A percentile compares a stretch with the other conserved stretches of the same genome.
Conservation (phyloP, 257 asterid genomes). For the Lycium ferocissimum region DNA sequence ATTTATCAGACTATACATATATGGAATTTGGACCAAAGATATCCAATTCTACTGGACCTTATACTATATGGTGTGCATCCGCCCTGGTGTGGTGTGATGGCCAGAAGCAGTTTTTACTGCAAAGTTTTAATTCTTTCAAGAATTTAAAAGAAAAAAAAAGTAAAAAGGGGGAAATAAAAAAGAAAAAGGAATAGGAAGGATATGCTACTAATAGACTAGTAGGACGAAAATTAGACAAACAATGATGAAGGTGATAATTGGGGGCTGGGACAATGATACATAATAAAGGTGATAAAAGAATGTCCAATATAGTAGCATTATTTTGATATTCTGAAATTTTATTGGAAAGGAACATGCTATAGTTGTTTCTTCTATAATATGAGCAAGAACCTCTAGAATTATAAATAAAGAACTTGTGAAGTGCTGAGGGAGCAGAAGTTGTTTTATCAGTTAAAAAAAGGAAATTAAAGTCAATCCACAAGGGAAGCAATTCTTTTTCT, state of each 20-base stretch:
- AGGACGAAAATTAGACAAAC: slow-evolving; percentile 18
- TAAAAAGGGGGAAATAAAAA: not conserved
- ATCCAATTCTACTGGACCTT: accelerated
- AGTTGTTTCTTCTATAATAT: not conserved
- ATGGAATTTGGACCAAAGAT: not conserved
- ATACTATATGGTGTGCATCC: not conserved
- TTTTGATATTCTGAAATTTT: slow-evolving; percentile 24
- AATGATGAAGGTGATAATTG: slow-evolving; percentile 32
- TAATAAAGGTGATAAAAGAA: slow-evolving; percentile 35
- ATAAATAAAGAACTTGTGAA: not conserved
- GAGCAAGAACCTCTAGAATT: not conserved
- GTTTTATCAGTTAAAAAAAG: not conserved
- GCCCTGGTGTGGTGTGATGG: not conserved
- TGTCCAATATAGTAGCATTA: slow-evolving; percentile 18
- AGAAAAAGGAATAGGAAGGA: slow-evolving; percentile 27
- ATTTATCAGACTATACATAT: not conserved
- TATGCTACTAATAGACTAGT: not conserved
- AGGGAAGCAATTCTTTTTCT: not conserved
- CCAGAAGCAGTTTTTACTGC: not conserved
- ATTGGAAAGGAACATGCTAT: slow-evolving; percentile 32
- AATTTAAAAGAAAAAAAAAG: not conserved
- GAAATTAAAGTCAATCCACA: not conserved
- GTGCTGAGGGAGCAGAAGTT: not conserved
- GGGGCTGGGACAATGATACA: slow-evolving; percentile 30
- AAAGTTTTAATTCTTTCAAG: not conserved